A percentile compares a stretch with the other conserved stretches of the same genome.
Conservation (phyloP, 805 yeast genomes). For the Saccharomyces paradoxus region DNA sequence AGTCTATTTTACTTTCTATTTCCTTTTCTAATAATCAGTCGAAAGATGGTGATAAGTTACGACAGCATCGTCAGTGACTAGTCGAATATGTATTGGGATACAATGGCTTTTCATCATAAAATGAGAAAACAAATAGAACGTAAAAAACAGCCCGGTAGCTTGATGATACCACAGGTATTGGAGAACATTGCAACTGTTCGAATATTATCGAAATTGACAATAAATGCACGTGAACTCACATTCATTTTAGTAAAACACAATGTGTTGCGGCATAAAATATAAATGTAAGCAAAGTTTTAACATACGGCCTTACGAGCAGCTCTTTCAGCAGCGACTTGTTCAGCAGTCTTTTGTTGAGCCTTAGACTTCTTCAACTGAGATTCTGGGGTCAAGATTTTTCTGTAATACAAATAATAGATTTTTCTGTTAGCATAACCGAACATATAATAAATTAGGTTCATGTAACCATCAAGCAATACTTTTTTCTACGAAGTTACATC, state of each 20-base stretch:
- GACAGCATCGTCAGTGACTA: conserved; percentile 65
- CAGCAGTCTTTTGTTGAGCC: conserved; percentile 69
- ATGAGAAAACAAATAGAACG: neutral
- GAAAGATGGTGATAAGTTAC: conserved; percentile 68
- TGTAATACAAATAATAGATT: conserved; percentile 11
- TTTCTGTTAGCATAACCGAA: neutral
- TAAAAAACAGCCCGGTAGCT: neutral
- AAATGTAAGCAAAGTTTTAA: conserved; percentile 25
- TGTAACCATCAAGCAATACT: neutral
- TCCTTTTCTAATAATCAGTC: conserved; percentile 36
- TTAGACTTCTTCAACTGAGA: conserved; percentile 75
- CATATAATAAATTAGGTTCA: neutral
- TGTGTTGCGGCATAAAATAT: neutral
- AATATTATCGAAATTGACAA: neutral
- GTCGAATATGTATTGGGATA: conserved; percentile 42
- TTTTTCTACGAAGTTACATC: conserved; percentile 29
- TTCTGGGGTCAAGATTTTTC: conserved; percentile 60
- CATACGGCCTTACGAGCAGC: conserved; percentile 75
- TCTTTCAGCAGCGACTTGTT: conserved; percentile 73
- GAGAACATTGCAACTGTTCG: neutral
- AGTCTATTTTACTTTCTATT: neutral
- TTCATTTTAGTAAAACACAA: neutral
- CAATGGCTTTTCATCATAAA: conserved; percentile 46
- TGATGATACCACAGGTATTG: conserved; percentile 7
- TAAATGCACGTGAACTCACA: conserved; percentile 4